A percentile compares a stretch with the other conserved stretches of the same genome.
phyloP scores from a whole-genome alignment of 257 asterid genomes.

The Solanum arcanum region DNA sequence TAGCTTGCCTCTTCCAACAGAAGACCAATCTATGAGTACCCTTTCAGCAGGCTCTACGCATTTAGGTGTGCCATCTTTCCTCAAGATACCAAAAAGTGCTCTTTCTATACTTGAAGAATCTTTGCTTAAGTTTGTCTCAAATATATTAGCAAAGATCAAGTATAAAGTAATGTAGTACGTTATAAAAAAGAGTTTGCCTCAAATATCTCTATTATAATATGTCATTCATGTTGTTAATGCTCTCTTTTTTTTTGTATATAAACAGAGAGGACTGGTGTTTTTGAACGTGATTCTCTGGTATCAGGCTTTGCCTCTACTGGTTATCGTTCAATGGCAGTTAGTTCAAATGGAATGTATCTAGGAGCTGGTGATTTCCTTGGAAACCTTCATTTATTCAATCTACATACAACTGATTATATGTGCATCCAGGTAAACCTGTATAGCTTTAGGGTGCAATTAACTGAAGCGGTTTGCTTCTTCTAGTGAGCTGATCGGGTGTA shows the following conservation, averaged over 20 bases:
- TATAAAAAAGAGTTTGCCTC: not conserved
- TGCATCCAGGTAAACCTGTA: constrained; percentile 35
- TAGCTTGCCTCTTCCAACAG: constrained; percentile 6
- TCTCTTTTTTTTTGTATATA: not conserved
- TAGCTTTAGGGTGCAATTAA: not conserved
- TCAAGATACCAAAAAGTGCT: not conserved
- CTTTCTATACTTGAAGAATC: not conserved
- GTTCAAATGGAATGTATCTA: constrained; percentile 61
- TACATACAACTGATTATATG: constrained; percentile 28
- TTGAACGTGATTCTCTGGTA: constrained; percentile 55
- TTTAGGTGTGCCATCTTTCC: constrained; percentile 27
- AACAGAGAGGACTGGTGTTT: constrained; percentile 55
- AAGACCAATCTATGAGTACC: constrained; percentile 9
- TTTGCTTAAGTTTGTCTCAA: not conserved
- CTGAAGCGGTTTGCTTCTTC: constrained; percentile 1
- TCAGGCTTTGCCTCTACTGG: constrained; percentile 31
- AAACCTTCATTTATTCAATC: constrained; percentile 50
- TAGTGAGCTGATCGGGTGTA: constrained; percentile 1
- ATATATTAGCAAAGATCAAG: not conserved
- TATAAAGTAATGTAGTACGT: not conserved
- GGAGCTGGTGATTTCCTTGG: constrained; percentile 72
- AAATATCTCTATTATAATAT: not conserved
- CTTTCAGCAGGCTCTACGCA: constrained; percentile 12
- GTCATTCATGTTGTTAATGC: not conserved
- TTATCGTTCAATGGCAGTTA: constrained; percentile 55